Conservation (phyloP, 2,329 filamentous ascomycete species). For the Emericellopsis atlantica region DNA sequence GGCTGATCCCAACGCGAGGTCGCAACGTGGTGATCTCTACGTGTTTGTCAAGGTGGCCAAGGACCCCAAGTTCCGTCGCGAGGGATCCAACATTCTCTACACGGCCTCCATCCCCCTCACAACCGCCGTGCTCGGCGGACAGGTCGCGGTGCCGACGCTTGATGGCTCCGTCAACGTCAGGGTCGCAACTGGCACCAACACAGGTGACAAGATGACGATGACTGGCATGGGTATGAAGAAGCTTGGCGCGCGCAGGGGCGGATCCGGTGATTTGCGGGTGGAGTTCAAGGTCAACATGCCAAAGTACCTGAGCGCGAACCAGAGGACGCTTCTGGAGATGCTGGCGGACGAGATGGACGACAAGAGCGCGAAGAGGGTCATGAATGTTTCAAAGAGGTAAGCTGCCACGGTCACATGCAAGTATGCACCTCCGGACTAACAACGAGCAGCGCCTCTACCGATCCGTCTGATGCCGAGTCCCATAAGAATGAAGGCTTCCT, state of each 20-base stretch:
- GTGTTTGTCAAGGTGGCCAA: conserved; percentile 82
- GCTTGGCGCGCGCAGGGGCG: conserved; percentile 53
- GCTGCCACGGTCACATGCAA: conserved; percentile 4
- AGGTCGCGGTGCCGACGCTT: conserved; percentile 79
- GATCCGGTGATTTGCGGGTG: conserved; percentile 73
- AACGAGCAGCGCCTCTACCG: conserved; percentile 2
- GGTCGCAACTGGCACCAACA: conserved; percentile 81
- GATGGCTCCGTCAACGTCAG: conserved; percentile 85
- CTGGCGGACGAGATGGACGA: conserved; percentile 93
- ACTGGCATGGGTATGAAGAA: conserved; percentile 90
- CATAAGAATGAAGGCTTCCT: conserved; percentile 83
- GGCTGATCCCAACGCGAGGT: conserved; percentile 47
- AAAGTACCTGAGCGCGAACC: conserved; percentile 83
- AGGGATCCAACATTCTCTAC: conserved; percentile 83
- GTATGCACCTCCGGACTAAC: too few relatives aligned
- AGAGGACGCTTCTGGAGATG: conserved; percentile 88
- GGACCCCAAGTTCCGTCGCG: conserved; percentile 79
- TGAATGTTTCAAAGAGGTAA: conserved; percentile 53
- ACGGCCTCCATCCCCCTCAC: conserved; percentile 86
- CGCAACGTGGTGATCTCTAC: conserved; percentile 77
- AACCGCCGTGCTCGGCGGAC: conserved; percentile 83
- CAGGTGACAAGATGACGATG: conserved; percentile 83
- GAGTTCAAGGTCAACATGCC: conserved; percentile 95
- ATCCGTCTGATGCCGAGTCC: conserved; percentile 22
- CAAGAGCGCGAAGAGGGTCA: conserved; percentile 80